Conservation (phyloP, 1,284 basidiomycete genomes). For the Leccinum solheimii region DNA sequence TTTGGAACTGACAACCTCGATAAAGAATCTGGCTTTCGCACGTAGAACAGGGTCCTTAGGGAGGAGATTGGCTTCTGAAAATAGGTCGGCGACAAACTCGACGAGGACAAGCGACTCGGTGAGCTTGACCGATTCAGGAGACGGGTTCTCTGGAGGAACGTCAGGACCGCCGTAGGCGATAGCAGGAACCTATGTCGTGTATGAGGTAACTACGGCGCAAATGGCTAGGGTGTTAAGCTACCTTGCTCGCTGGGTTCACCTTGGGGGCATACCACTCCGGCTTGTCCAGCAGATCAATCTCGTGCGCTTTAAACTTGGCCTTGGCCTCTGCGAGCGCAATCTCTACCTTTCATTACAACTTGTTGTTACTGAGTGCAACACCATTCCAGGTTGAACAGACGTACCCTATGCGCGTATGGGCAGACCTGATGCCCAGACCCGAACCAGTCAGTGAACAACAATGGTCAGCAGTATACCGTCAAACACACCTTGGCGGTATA, state of each 20-base stretch:
- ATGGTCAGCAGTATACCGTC: not conserved
- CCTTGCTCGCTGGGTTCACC: constrained; percentile 66
- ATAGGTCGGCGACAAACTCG: constrained; percentile 48
- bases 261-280: constrained; percentile 62
- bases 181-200: constrained; percentile 41
- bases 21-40: constrained; percentile 45
- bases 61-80: constrained; percentile 41
- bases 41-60: constrained; percentile 45
- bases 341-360: constrained; percentile 42
- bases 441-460: not conserved
- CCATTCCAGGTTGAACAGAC: not conserved
- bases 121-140: constrained; percentile 45
- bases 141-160: constrained; percentile 40
- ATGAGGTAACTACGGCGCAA: not conserved
- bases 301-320: constrained; percentile 47
- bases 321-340: constrained; percentile 59
- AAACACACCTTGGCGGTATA: constrained; percentile 47
- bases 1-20: constrained; percentile 42
- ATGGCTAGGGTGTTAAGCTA: constrained; percentile 18
- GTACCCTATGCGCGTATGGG: constrained; percentile 17
- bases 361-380: not conserved
- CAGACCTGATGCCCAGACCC: constrained; percentile 8
- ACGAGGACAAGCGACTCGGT: constrained; percentile 47
- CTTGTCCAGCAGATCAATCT: constrained; percentile 62
- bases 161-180: constrained; percentile 47